These are phyloP conservation scores for Wickerhamomyces sp. DNA, from an alignment of 1,139 yeast genomes.

Conservation along the genomic window DNA sequence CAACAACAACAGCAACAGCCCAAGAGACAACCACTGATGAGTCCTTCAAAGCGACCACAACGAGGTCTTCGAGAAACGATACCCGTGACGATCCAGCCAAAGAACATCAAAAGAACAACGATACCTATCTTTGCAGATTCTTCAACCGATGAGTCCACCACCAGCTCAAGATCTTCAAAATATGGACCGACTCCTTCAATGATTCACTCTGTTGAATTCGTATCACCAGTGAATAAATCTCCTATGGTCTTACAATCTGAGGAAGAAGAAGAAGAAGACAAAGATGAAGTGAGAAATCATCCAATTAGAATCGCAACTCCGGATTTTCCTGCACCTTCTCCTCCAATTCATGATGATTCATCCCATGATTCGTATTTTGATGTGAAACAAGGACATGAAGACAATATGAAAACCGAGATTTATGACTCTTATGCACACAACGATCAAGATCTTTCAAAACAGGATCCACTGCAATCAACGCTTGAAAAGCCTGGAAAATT, in stretches of 20 bases:
- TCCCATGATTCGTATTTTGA: not conserved
- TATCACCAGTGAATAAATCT: not conserved
- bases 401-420: not conserved
- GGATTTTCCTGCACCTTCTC: conserved; percentile 1
- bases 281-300: too few species aligned
- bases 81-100: too few species aligned
- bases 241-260: too few species aligned
- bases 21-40: not conserved
- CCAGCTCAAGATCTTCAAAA: too few species aligned
- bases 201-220: not conserved
- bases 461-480: not conserved
- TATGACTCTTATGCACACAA: not conserved
- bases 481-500: not conserved
- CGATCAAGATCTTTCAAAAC: not conserved
- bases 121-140: not conserved
- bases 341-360: not conserved
- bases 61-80: too few species aligned
- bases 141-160: too few species aligned
- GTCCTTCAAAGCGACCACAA: too few species aligned
- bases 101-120: too few species aligned
- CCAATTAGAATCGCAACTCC: conserved; percentile 3
- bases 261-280: too few species aligned
- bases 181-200: not conserved
- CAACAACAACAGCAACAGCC: not conserved
- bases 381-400: not conserved